phyloP scores from a whole-genome alignment of 2,329 filamentous ascomycete genomes.

The Alternaria consortialis region DNA sequence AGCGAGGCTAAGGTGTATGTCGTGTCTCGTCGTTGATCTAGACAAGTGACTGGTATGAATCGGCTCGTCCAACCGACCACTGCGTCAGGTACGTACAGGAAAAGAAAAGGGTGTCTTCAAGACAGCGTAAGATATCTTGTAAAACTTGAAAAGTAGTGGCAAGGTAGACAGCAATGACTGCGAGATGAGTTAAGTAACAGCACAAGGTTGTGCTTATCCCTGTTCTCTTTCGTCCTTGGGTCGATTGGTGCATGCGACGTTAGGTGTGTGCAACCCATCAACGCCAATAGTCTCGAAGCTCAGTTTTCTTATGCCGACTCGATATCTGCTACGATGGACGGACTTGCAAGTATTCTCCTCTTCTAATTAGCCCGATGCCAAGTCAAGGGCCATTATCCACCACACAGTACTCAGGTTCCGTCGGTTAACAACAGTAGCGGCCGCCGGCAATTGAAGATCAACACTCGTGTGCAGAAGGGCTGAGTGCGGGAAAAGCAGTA shows the following conservation, averaged over 20 bases:
- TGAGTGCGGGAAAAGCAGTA: background rate
- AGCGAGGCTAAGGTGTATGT: no score
- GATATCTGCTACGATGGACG: background rate
- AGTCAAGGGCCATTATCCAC: no score
- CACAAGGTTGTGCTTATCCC: background rate
- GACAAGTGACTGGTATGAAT: no score
- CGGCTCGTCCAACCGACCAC: no score
- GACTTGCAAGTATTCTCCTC: background rate
- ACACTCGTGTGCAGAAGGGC: background rate
- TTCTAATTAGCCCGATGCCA: no score
- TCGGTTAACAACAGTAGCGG: no score
- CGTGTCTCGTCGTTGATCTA: no score
- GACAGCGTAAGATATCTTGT: background rate
- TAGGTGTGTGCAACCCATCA: no score
- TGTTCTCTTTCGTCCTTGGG: background rate
- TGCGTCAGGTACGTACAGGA: no score
- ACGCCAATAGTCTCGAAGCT: background rate
- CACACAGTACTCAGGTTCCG: no score
- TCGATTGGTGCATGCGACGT: no score
- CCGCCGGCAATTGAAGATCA: background rate
- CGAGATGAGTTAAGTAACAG: background rate
- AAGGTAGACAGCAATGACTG: background rate
- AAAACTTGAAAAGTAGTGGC: background rate
- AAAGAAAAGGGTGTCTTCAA: background rate
- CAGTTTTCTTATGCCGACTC: background rate